These are phyloP conservation scores for Pyrrhoderma lamaoense DNA, from an alignment of 1,284 basidiomycete genomes.

Conservation along the genomic window DNA sequence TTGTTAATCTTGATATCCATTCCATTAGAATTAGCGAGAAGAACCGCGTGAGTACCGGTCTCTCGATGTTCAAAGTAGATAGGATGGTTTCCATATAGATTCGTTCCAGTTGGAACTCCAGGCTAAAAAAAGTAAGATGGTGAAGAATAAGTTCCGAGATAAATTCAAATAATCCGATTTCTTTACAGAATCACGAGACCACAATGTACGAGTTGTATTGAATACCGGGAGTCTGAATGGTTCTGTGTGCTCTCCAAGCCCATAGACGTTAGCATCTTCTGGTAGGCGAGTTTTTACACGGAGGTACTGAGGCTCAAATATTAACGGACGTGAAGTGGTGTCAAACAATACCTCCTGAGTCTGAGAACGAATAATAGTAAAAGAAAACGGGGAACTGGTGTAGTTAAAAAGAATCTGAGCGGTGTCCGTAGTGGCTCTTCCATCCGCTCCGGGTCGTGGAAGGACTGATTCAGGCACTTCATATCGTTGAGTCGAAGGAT, in stretches of 20 bases:
- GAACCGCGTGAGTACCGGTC: conserved; percentile 47
- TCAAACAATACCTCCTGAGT: conserved; percentile 63
- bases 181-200: conserved; percentile 48
- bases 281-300: conserved; percentile 36
- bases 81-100: conserved; percentile 66
- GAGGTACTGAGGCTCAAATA: conserved; percentile 73
- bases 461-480: conserved; percentile 57
- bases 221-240: conserved; percentile 46
- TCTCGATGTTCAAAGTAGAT: conserved; percentile 60
- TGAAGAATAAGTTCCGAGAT: no score
- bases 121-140: no score
- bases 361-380: conserved; percentile 67
- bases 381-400: conserved; percentile 58
- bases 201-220: conserved; percentile 64
- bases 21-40: conserved; percentile 49
- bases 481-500: conserved; percentile 59
- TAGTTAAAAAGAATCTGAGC: conserved; percentile 67
- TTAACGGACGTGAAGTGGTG: conserved; percentile 55
- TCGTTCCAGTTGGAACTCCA: conserved; percentile 52
- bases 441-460: conserved; percentile 31
- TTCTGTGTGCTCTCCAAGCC: conserved; percentile 67
- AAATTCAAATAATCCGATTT: no score
- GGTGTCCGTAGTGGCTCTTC: conserved; percentile 24
- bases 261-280: conserved; percentile 65
- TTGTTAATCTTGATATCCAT: conserved; percentile 39